phyloP scores from a whole-genome alignment of 2,329 filamentous ascomycete genomes.

The Pseudogymnoascus sp. region DNA sequence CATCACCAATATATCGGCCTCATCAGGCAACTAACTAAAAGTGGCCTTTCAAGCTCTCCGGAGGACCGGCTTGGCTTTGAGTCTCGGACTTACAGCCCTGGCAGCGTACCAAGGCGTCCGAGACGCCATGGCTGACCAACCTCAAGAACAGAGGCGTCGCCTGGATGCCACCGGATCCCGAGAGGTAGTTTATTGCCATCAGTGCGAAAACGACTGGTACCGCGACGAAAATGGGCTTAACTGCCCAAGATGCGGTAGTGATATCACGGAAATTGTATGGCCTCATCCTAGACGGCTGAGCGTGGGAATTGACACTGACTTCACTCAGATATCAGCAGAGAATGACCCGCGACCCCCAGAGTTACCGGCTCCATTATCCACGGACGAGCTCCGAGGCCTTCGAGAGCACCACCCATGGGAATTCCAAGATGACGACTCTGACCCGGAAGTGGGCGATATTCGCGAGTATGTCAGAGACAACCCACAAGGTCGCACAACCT shows the following conservation, averaged over 20 bases:
- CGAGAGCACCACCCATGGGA: conserved; percentile 26
- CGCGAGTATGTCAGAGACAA: conserved; percentile 37
- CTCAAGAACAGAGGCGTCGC: conserved; percentile 25
- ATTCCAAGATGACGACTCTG: conserved; percentile 38
- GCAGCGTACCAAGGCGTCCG: conserved; percentile 45
- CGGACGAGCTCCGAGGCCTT: conserved; percentile 16
- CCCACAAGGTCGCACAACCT: conserved; percentile 23
- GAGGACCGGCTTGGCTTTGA: conserved; percentile 47
- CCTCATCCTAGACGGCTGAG: not conserved
- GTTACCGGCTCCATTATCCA: conserved; percentile 20
- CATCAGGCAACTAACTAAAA: conserved; percentile 27
- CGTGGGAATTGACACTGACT: not conserved
- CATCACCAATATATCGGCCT: not conserved
- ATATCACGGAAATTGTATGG: conserved; percentile 76
- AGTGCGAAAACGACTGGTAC: conserved; percentile 76
- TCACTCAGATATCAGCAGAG: not conserved
- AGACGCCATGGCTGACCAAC: conserved; percentile 32
- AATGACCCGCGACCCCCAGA: conserved; percentile 54
- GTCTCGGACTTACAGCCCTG: conserved; percentile 52
- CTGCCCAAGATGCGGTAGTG: conserved; percentile 71
- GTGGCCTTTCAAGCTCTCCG: conserved; percentile 52
- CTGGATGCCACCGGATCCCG: conserved; percentile 45
- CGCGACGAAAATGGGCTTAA: conserved; percentile 58
- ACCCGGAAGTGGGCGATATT: conserved; percentile 53
- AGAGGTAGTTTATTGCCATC: conserved; percentile 81